Conservation (phyloP, 1,284 basidiomycete genomes). For the Cryptococcus sp. region DNA sequence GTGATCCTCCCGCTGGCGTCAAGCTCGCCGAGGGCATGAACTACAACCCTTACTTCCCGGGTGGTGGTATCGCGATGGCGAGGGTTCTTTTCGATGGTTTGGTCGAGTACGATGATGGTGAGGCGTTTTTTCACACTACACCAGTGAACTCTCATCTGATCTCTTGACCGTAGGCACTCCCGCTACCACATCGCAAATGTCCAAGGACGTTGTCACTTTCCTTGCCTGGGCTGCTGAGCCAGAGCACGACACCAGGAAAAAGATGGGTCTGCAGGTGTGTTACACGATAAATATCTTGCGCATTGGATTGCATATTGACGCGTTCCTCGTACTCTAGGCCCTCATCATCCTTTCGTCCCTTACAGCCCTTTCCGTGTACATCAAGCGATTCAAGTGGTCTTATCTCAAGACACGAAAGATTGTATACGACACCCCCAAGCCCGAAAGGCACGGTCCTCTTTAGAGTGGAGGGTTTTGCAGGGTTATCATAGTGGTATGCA, state of each 20-base stretch:
- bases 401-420: conserved; percentile 91
- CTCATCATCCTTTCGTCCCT: conserved; percentile 84
- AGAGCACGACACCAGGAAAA: conserved; percentile 97
- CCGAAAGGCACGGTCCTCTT: conserved; percentile 19
- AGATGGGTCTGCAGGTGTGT: conserved; percentile 71
- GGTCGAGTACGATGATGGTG: conserved; percentile 91
- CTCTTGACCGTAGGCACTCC: conserved; percentile 69
- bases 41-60: conserved; percentile 98
- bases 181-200: conserved; percentile 98
- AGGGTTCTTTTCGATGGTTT: conserved; percentile 93
- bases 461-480: conserved; percentile 8
- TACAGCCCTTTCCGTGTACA: conserved; percentile 77
- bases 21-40: conserved; percentile 96
- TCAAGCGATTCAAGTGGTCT: conserved; percentile 95
- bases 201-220: conserved; percentile 97
- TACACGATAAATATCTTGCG: not conserved
- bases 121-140: conserved; percentile 23
- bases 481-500: not conserved
- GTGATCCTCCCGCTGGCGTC: conserved; percentile 95
- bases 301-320: not conserved
- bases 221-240: conserved; percentile 94
- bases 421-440: conserved; percentile 56
- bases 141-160: not conserved
- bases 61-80: conserved; percentile 97
- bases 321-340: conserved; percentile 60